phyloP scores from a whole-genome alignment of 208 protist genomes.

The Wallacemonas collosoma region DNA sequence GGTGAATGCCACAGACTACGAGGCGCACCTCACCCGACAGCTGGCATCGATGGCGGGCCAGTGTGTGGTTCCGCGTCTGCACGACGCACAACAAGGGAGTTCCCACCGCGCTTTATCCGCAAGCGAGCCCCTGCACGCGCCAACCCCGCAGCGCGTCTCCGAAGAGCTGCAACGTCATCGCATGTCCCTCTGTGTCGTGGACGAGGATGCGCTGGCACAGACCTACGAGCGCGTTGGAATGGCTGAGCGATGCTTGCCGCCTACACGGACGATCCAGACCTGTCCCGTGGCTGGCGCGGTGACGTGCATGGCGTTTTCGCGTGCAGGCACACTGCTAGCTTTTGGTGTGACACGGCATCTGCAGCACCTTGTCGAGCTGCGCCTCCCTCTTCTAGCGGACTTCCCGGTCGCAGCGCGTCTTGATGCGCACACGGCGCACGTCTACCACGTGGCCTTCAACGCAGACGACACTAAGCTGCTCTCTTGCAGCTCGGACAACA shows the following conservation, averaged over 20 bases:
- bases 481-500: constrained; percentile 76
- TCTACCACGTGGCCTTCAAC: constrained; percentile 63
- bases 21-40: constrained; percentile 66
- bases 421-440: constrained; percentile 61
- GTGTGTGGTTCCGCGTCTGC: constrained; percentile 29
- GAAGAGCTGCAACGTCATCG: neutral
- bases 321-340: constrained; percentile 41
- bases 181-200: constrained; percentile 22
- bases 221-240: constrained; percentile 47
- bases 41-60: constrained; percentile 37
- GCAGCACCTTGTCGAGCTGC: constrained; percentile 68
- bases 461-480: constrained; percentile 55
- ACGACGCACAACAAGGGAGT: constrained; percentile 11
- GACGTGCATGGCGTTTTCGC: constrained; percentile 62
- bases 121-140: neutral
- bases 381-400: constrained; percentile 36
- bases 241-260: constrained; percentile 64
- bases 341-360: constrained; percentile 63
- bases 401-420: constrained; percentile 41
- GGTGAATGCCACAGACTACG: constrained; percentile 41
- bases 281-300: constrained; percentile 50
- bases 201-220: constrained; percentile 26
- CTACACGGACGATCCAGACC: constrained; percentile 48
- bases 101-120: neutral
- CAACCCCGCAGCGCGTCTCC: neutral